Conservation (phyloP, 2,329 filamentous ascomycete species). For the Neofusicoccum cordaticola region DNA sequence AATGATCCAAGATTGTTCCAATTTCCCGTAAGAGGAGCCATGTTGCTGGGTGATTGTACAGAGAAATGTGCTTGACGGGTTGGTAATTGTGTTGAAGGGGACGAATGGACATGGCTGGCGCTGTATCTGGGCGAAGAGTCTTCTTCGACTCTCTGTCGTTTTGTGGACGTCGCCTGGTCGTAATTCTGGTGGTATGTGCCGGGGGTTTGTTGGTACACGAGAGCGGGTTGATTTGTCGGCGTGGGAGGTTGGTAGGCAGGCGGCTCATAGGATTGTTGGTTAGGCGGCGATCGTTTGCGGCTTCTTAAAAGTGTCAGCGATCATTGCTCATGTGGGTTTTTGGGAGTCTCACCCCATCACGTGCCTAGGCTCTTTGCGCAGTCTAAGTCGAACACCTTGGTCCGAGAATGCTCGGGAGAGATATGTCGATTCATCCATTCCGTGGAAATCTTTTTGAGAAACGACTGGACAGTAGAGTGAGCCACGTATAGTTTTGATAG, state of each 20-base stretch:
- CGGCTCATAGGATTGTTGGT: background rate
- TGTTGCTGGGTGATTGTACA: background rate
- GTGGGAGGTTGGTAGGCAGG: background rate
- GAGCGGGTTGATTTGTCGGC: background rate
- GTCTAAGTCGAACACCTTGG: slow-evolving; percentile 77
- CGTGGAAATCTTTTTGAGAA: slow-evolving; percentile 68
- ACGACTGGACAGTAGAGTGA: slow-evolving; percentile 33
- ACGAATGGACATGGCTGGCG: background rate
- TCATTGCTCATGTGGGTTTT: background rate
- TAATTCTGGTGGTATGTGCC: background rate
- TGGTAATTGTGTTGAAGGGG: background rate
- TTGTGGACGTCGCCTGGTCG: background rate
- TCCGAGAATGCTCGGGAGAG: slow-evolving; percentile 81
- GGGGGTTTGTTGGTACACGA: background rate
- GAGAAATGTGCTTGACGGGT: background rate
- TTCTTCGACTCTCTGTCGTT: background rate
- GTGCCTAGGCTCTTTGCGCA: slow-evolving; percentile 74
- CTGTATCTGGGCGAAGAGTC: background rate
- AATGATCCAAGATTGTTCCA: background rate
- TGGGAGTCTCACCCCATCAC: slow-evolving; percentile 22
- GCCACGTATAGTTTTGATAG: background rate
- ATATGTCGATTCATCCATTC: slow-evolving; percentile 77
- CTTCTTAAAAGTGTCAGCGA: background rate
- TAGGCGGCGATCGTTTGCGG: slow-evolving; percentile 12
- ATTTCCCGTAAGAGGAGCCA: background rate